phyloP scores from a whole-genome alignment of 768 basidiomycete genomes.

The Asterophora parasitica region DNA sequence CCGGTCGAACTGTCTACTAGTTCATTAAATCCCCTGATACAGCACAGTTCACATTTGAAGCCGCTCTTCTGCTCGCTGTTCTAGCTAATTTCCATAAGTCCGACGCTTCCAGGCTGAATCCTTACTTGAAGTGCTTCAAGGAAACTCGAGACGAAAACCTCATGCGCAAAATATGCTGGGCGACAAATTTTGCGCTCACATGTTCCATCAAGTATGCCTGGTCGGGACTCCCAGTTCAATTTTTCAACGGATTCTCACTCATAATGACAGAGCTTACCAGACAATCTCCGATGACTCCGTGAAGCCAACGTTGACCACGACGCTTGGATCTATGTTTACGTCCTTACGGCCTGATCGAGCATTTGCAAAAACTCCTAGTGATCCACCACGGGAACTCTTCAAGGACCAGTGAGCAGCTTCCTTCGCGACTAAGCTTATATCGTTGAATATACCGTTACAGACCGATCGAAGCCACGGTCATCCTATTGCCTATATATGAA shows the following conservation, averaged over 20 bases:
- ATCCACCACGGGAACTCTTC: constrained; percentile 49
- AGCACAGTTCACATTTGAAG: constrained; percentile 54
- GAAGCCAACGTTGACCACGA: constrained; percentile 42
- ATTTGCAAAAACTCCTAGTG: constrained; percentile 39
- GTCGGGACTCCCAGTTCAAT: neutral
- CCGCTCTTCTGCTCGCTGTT: constrained; percentile 52
- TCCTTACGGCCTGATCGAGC: constrained; percentile 54
- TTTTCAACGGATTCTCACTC: too few relatives aligned
- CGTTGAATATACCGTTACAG: constrained; percentile 27
- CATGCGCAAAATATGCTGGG: constrained; percentile 56
- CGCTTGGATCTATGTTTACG: constrained; percentile 47
- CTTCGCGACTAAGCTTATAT: neutral
- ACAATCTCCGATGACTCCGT: constrained; percentile 47
- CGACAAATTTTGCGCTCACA: constrained; percentile 47
- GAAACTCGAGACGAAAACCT: constrained; percentile 43
- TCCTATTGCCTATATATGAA: constrained; percentile 59
- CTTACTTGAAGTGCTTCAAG: constrained; percentile 51
- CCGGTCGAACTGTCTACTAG: constrained; percentile 31
- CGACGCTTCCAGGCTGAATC: constrained; percentile 65
- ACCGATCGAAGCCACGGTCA: constrained; percentile 56
- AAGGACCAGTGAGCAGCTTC: constrained; percentile 44
- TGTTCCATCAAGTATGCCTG: constrained; percentile 44
- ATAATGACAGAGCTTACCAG: constrained; percentile 46
- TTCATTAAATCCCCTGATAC: constrained; percentile 53
- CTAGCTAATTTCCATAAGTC: constrained; percentile 72